Conservation (phyloP, 192 early-diverging fungal species). For the Rhizophagus sp. region DNA sequence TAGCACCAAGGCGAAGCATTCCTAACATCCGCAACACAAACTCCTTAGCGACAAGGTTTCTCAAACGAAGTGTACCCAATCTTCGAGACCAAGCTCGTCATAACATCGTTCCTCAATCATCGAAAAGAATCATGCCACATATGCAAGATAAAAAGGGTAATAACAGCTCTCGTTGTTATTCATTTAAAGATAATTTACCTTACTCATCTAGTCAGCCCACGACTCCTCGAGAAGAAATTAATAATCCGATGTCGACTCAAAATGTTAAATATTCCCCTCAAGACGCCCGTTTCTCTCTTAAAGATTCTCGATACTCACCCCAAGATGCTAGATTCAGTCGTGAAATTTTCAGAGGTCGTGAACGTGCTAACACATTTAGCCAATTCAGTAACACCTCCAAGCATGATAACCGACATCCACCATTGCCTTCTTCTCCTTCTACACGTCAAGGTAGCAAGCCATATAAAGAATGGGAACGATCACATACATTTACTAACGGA, state of each 20-base stretch:
- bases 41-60: background rate
- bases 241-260: background rate
- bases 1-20: conserved; percentile 20
- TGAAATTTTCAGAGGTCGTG: conserved; percentile 1
- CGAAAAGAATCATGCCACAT: conserved; percentile 19
- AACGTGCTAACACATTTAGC: conserved; percentile 10
- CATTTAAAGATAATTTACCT: background rate
- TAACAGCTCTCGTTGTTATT: background rate
- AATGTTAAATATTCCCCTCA: conserved; percentile 23
- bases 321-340: conserved; percentile 8
- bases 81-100: conserved; percentile 15
- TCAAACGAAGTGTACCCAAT: conserved; percentile 28
- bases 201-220: background rate
- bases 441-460: background rate
- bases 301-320: background rate
- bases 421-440: background rate
- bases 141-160: conserved; percentile 12
- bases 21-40: conserved; percentile 21
- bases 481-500: conserved; percentile 13
- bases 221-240: conserved; percentile 5
- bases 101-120: background rate
- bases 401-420: background rate
- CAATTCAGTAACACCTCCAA: background rate
- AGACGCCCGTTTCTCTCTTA: conserved; percentile 10
- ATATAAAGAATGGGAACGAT: conserved; percentile 11